Evolutionary conservation across 352 stramenopile species (phyloP).

Genomic region (Phytophthora hibernalis): DNA sequence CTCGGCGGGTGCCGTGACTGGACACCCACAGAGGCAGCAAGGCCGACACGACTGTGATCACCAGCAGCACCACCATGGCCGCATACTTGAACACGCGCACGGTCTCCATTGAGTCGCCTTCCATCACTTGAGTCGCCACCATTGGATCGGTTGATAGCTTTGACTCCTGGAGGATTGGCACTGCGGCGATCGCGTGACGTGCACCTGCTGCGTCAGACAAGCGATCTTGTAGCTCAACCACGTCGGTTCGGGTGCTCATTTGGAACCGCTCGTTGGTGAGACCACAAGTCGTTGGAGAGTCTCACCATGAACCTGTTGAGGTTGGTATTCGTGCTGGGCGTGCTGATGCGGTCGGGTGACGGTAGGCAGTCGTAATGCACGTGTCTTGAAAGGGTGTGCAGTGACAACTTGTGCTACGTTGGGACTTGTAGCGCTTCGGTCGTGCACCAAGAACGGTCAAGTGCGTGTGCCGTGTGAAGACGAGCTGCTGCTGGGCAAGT

Average conservation of each 20-base stretch:
- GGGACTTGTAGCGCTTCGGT: conserved; percentile 19
- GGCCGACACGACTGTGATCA: conserved; percentile 65
- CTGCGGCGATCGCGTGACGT: background rate
- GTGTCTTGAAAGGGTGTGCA: background rate
- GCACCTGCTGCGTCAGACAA: background rate
- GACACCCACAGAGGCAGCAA: conserved; percentile 65
- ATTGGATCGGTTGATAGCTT: conserved; percentile 2
- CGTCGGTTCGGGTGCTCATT: conserved; percentile 4
- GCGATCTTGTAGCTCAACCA: conserved; percentile 15
- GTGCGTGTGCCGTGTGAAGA: conserved; percentile 61
- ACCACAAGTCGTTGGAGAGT: conserved; percentile 3
- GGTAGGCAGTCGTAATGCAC: conserved; percentile 8
- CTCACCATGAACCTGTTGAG: background rate
- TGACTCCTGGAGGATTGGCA: conserved; percentile 18
- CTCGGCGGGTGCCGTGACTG: conserved; percentile 44
- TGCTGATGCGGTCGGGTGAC: conserved; percentile 9
- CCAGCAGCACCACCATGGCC: conserved; percentile 53
- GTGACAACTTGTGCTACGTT: conserved; percentile 1
- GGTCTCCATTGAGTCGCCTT: conserved; percentile 18
- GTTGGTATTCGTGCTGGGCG: conserved; percentile 4
- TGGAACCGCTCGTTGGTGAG: background rate
- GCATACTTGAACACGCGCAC: conserved; percentile 61
- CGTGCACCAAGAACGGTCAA: conserved; percentile 57
- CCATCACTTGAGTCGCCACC: conserved; percentile 19
- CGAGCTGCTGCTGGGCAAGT: conserved; percentile 44